These are phyloP conservation scores for Lactifluus piperatus DNA, from an alignment of 768 basidiomycete species.

Conservation along the genomic window DNA sequence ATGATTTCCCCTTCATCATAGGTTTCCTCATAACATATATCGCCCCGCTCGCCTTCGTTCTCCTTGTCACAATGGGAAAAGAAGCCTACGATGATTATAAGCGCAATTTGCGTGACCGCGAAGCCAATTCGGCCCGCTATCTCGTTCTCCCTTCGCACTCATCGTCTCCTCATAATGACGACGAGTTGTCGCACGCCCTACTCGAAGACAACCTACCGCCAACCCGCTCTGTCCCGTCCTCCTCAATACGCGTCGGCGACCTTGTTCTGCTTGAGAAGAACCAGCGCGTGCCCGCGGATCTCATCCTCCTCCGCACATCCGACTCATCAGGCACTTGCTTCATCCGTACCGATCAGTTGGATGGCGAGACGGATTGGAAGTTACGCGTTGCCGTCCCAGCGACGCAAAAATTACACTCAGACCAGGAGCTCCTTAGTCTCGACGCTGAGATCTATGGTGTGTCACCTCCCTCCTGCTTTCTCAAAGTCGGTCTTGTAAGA, in stretches of 20 bases:
- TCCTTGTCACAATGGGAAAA: conserved; percentile 94
- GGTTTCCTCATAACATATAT: conserved; percentile 95
- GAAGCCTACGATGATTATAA: conserved; percentile 99
- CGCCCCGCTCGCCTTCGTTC: conserved; percentile 91
- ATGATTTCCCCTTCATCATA: conserved; percentile 25
- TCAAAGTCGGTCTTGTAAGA: not conserved
- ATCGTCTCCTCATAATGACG: conserved; percentile 19
- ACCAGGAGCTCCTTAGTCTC: conserved; percentile 44
- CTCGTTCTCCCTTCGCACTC: conserved; percentile 60
- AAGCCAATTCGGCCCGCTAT: conserved; percentile 93
- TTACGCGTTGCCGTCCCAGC: conserved; percentile 80
- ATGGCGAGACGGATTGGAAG: conserved; percentile 99
- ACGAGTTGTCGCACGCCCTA: conserved; percentile 23
- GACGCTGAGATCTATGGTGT: conserved; percentile 88
- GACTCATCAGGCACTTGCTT: conserved; percentile 93
- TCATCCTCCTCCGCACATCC: conserved; percentile 80
- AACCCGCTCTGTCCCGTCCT: conserved; percentile 76
- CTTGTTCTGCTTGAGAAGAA: conserved; percentile 92
- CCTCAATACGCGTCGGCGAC: conserved; percentile 84
- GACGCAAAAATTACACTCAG: conserved; percentile 65
- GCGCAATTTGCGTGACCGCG: conserved; percentile 81
- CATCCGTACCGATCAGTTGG: conserved; percentile 94
- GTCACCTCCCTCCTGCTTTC: conserved; percentile 21
- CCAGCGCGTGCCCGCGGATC: conserved; percentile 91
- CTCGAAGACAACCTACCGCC: conserved; percentile 6